These are phyloP conservation scores for Stephania cephalantha DNA, from an alignment of 164 flowering plant genomes.

Conservation along the genomic window DNA sequence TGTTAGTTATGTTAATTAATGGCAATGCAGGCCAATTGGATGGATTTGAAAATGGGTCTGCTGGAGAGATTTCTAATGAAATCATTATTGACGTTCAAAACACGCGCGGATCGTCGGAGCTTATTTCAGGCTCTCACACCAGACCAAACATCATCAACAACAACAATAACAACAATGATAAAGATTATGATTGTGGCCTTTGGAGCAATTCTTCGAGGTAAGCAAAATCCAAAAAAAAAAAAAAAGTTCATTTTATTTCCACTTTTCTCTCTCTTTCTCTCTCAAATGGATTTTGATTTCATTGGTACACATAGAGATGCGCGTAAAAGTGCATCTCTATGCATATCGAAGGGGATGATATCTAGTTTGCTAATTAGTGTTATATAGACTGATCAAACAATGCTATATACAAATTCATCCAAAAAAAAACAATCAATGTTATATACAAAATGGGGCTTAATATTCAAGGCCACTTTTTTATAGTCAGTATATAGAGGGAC, in stretches of 20 bases:
- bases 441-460: not conserved
- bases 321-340: no score
- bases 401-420: not conserved
- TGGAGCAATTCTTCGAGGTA: slow-evolving; percentile 99
- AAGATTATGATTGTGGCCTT: slow-evolving; percentile 41
- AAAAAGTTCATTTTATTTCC: not conserved
- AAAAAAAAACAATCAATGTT: not conserved
- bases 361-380: no score
- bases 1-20: no score
- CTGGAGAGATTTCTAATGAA: slow-evolving; percentile 77
- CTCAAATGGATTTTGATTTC: no score
- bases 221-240: not conserved
- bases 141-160: slow-evolving; percentile 32
- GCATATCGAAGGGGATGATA: no score
- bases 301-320: no score
- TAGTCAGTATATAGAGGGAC: not conserved
- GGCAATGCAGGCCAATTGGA: slow-evolving; percentile 49
- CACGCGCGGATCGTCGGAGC: slow-evolving; percentile 37
- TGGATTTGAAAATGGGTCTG: slow-evolving; percentile 64
- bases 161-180: slow-evolving; percentile 29
- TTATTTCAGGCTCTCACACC: slow-evolving; percentile 33
- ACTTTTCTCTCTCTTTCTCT: not conserved
- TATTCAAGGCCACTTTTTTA: not conserved
- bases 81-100: slow-evolving; percentile 39
- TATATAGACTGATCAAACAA: not conserved